Conservation (phyloP, 2,329 filamentous ascomycete genomes). For the Cladophialophora yegresii region DNA sequence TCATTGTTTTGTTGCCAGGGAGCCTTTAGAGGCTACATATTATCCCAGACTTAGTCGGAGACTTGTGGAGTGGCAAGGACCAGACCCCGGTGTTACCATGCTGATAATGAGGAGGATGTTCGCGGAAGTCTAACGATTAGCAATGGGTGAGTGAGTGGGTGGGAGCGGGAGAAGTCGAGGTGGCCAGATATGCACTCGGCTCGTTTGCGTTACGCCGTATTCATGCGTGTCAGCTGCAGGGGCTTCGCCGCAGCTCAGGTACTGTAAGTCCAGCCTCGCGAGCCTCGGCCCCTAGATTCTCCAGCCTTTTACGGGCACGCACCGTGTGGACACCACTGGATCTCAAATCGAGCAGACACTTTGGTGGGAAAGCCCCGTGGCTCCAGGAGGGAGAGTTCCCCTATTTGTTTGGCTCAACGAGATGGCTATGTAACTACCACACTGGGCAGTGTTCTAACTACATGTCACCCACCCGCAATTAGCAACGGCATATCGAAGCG, state of each 20-base stretch:
- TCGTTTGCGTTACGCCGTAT: background rate
- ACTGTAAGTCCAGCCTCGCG: background rate
- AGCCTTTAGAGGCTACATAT: background rate
- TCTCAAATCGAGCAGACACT: background rate
- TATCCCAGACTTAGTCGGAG: background rate
- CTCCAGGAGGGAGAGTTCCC: background rate
- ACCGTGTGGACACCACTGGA: background rate
- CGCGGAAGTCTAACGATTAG: background rate
- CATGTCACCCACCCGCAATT: background rate
- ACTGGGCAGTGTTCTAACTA: background rate
- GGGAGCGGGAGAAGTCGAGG: background rate
- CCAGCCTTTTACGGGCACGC: background rate
- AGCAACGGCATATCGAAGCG: background rate
- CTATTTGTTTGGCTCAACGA: too few relatives aligned
- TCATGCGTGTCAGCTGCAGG: background rate
- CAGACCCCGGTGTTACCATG: background rate
- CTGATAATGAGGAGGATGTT: background rate
- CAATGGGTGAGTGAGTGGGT: background rate
- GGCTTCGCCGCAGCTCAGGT: background rate
- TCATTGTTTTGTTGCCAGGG: background rate
- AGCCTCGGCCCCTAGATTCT: background rate
- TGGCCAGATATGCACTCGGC: background rate
- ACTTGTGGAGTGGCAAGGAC: background rate
- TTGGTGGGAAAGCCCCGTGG: too few relatives aligned
- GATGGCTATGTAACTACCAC: background rate